Base-by-base conservation (phyloP, 108 stramenopile genomes). In the Pseudonitzschia delicatissima region DNA sequence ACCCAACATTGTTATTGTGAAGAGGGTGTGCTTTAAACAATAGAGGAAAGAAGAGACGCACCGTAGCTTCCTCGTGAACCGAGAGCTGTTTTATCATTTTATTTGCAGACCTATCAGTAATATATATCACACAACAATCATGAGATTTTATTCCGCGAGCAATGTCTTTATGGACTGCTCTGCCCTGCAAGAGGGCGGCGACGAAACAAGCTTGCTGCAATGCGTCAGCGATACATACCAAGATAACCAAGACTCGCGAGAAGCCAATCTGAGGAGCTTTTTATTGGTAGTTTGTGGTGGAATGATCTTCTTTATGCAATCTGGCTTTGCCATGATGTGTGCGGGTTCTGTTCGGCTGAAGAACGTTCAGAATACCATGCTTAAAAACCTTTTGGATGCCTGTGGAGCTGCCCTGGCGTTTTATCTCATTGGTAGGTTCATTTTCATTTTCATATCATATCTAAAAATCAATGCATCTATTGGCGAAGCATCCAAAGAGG, bases 221-320 rank as follows among this genome's bases (percentile, higher is more conserved):
- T 82, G 81, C 36, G 57, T 82, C 7, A 66, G 72, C 27, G 69
- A 74, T 34, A 34, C 26, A 12, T 33, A 77, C 17, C 35, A 82
- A 47, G 23, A 50, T 1, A 11, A 15, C 21, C 26, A 70, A 12
- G 25, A 64, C 3, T 13, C 4, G 23, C 50, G 44, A 3, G 47
- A 64, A 18, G 62, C 17, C 52, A 45, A 47, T 40, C 40, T 72
- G 0, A 37, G 32, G 23, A 49, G 45, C 64, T 82, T 77, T 53
- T 74, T 89, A 49, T 83, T 88, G 57, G 75, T 91, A 5, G 52
- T 91, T 11, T 80, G 86, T 3, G 83, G 83, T 21, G 74, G 74
- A 2, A 62, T 93, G 53, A 77, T 95, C 33, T 93, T 93, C 57
- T 91, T 92, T 48, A 96, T 96, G 95, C 94, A 96, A 64, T 78